Evolutionary conservation across 768 basidiomycete species (phyloP).

Genomic region (Trichaptum fuscoviolaceum): DNA sequence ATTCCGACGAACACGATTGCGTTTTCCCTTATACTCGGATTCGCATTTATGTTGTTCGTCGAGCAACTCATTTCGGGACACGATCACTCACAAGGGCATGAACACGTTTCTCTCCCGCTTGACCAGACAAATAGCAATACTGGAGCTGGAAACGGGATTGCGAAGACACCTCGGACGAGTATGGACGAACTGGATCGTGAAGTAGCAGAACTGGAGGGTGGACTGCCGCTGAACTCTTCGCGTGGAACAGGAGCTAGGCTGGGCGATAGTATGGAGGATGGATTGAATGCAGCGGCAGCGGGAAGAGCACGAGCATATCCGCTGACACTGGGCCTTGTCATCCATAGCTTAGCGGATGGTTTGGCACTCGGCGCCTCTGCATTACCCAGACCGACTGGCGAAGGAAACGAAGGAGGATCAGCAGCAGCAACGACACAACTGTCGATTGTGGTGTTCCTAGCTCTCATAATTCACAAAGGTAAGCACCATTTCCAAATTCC

Average conservation of each 20-base stretch:
- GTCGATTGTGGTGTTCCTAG: constrained; percentile 84
- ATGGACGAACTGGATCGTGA: constrained; percentile 58
- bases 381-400: constrained; percentile 25
- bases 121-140: neutral
- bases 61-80: constrained; percentile 58
- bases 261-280: constrained; percentile 1
- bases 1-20: constrained; percentile 53
- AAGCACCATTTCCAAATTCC: constrained; percentile 1
- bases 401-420: constrained; percentile 5
- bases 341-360: constrained; percentile 90
- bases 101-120: constrained; percentile 14
- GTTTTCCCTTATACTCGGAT: constrained; percentile 58
- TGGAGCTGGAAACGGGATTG: neutral
- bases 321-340: constrained; percentile 78
- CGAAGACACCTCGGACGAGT: neutral
- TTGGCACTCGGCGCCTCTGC: constrained; percentile 84
- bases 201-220: constrained; percentile 50
- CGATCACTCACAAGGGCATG: constrained; percentile 30
- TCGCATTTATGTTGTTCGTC: constrained; percentile 58
- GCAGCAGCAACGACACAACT: constrained; percentile 39
- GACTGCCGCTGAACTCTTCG: constrained; percentile 9
- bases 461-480: constrained; percentile 91
- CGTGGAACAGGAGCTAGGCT: constrained; percentile 1
- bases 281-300: constrained; percentile 17
- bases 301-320: constrained; percentile 49